phyloP scores from a whole-genome alignment of 2,329 filamentous ascomycete species.

The Sarocladium brachiariae region DNA sequence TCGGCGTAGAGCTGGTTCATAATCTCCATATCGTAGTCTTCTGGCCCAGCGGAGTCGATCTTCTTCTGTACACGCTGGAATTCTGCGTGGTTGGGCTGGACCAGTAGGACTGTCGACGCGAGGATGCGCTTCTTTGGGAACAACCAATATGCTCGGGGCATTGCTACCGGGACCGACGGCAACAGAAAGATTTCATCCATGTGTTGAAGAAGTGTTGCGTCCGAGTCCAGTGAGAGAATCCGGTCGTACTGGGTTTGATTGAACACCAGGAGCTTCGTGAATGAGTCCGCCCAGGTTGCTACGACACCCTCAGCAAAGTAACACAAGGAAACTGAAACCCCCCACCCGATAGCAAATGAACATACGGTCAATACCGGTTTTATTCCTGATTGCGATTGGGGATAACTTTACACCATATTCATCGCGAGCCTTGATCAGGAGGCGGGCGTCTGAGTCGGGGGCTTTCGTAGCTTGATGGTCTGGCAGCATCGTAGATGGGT shows the following conservation, averaged over 20 bases:
- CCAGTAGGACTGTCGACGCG: conserved; percentile 55
- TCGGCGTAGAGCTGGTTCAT: conserved; percentile 55
- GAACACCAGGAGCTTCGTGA: conserved; percentile 62
- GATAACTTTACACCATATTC: conserved; percentile 32
- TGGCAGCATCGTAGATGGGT: no score
- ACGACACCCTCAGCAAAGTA: background rate
- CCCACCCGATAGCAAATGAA: no score
- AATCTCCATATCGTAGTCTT: conserved; percentile 60
- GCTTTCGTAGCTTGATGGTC: no score
- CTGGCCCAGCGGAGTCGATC: conserved; percentile 16
- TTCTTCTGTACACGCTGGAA: conserved; percentile 27
- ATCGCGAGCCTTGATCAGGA: conserved; percentile 32
- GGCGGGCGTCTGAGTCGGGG: no score
- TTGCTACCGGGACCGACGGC: conserved; percentile 52
- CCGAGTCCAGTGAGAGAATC: conserved; percentile 49
- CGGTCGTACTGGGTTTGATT: conserved; percentile 54
- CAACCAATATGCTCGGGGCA: conserved; percentile 67
- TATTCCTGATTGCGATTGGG: conserved; percentile 28
- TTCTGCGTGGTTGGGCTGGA: conserved; percentile 50
- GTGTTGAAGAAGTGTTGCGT: conserved; percentile 50
- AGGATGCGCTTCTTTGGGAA: conserved; percentile 45
- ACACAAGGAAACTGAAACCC: no score
- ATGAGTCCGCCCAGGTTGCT: conserved; percentile 54
- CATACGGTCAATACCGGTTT: no score
- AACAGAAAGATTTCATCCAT: conserved; percentile 66